Evolutionary conservation across 2,329 filamentous ascomycete genomes (phyloP), one percentile per base, ranked within the genome.

Genomic region (Fusarium ramigenum): DNA sequence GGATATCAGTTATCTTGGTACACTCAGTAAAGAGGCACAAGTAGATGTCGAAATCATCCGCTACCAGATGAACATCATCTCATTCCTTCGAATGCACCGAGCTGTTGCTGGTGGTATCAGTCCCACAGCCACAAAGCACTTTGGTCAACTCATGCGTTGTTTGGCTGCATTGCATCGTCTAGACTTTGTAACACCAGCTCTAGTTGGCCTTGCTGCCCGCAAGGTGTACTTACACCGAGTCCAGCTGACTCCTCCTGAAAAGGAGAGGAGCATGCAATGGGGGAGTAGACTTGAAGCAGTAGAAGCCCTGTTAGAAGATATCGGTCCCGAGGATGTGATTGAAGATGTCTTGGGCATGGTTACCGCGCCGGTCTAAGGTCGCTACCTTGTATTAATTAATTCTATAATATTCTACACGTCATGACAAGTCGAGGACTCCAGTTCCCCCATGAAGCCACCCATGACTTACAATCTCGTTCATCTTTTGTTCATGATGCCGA

Each of bases 191-290:
- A 95, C 95, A 0, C 96, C 96, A 0, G 93, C 94, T 2, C 88
- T 98, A 32, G 92, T 98, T 25, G 90, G 88, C 12, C 86, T 99
- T 50, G 96, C 96, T 9, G 91, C 92, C 4, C 90, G 90, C 69
- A 98, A 98, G 83, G 89, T 97, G 30, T 99, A 97, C 79, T 87
- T 93, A 23, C 96, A 99, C 83, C 91, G 95, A 14, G 90, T 99
- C 37, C 82, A 89, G 19, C 88, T 98, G 62, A 90, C 92, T 0
- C 82, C 84, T 3, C 88, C 93, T 2, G 88, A 90, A 69, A 89
- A 91, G 64, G 96, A 98, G 83, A 88, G 95, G 53, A 98, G 95
- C 80, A 88, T 97, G 85, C 94, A 97, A 80, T 99, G 97, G 91
- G 96, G 96, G 1, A 98, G 96, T 80, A 91, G 93, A 60, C 75